Base-by-base conservation (phyloP, 2,329 filamentous ascomycete species). In the Helminthosporium solani region DNA sequence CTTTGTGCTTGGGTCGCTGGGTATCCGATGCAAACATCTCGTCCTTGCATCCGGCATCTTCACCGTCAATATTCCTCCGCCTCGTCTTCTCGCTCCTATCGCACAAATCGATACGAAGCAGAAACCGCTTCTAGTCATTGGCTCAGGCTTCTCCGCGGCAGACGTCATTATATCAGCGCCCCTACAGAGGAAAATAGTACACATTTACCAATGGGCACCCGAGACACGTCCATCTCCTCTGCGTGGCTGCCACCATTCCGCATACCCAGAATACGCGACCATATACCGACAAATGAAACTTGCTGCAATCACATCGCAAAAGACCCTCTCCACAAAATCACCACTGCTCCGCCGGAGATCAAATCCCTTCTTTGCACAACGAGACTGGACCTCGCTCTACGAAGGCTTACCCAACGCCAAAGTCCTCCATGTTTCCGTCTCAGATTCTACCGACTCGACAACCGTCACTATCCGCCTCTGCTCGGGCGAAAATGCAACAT, bases 81-180 rank as follows among this genome's bases (percentile, higher is more conserved):
- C 75, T 8, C 70, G 74, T 2, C 57, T 78, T 8, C 70, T 82
- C 3, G 61, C 70, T 14, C 77, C 79, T 1, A 54, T 83, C 7
- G 53, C 73, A 38, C 47, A 53, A 33, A 63, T 54, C 43, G 54
- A 46, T 46, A 49, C 44, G 15, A 14, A 39, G 1, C 42, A 64
- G 1, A 54, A 63, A 3, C 77, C 80, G 0, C 58, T 83, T 1
- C 71, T 84, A 3, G 76, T 84, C 5, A 72, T 84, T 39, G 81
- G 81, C 5, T 83, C 81, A 7, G 81, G 81, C 0, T 84, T 84
- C 62, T 81, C 80, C 2, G 81, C 81, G 2, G 81, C 81, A 20
- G 81, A 84, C 65, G 71, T 78, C 3, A 83, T 84, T 40, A 77
- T 83, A 31, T 82, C 79, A 5, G 71, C 77, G 16, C 69, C 75